Evolutionary conservation across 257 asterid species (phyloP).

Genomic region (Jacaranda copaia): DNA sequence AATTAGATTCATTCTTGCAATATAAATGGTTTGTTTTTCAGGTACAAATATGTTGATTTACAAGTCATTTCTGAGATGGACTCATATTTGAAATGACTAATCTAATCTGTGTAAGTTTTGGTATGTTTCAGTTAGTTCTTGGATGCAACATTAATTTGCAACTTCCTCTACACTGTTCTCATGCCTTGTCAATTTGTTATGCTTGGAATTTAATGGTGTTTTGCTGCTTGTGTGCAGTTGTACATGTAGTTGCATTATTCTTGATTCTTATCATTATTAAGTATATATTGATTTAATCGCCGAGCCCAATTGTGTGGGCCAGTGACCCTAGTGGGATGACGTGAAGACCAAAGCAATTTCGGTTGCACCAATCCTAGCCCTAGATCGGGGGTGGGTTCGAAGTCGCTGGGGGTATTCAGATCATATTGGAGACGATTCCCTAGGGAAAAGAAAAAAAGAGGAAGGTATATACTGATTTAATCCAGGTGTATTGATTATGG

Average conservation of each 20-base stretch:
- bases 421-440: too few species aligned
- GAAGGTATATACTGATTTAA: background rate
- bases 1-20: background rate
- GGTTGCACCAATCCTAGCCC: too few species aligned
- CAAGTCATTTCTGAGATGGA: background rate
- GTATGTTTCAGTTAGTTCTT: background rate
- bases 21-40: background rate
- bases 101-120: background rate
- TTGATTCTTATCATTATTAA: background rate
- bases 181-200: too few species aligned
- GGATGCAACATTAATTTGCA: background rate
- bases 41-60: background rate
- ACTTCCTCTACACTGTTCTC: background rate
- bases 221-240: background rate
- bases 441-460: too few species aligned
- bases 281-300: background rate
- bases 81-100: background rate
- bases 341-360: too few species aligned
- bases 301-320: too few species aligned
- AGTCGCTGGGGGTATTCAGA: too few species aligned
- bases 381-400: too few species aligned
- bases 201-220: too few species aligned
- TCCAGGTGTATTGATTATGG: background rate
- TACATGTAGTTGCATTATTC: background rate
- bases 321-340: too few species aligned